A percentile compares a stretch with the other conserved stretches of the same genome.
These are phyloP conservation scores for Bremia lactucae DNA, from an alignment of 352 stramenopile genomes.

Conservation along the genomic window DNA sequence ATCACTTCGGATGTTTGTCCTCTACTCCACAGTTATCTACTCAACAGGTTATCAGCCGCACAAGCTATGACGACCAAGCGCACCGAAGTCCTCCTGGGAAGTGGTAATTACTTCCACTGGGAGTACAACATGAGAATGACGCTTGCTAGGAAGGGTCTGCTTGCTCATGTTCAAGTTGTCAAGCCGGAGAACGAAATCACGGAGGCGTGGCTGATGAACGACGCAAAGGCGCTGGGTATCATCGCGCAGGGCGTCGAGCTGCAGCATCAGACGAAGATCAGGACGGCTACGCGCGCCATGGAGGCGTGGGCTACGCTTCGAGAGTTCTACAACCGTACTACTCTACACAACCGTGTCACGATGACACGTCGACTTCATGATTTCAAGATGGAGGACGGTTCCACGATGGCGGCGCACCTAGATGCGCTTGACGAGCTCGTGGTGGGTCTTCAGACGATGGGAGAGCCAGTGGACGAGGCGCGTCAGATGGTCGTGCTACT, in stretches of 20 bases:
- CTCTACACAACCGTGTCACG: constrained; percentile 18
- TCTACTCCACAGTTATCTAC: neutral
- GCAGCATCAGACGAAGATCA: neutral
- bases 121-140: neutral
- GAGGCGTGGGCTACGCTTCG: neutral
- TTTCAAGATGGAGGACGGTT: neutral
- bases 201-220: constrained; percentile 7
- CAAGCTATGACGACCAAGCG: neutral
- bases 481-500: neutral
- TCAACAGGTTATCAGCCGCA: neutral
- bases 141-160: constrained; percentile 5
- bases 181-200: too few relatives aligned
- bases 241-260: constrained; percentile 14
- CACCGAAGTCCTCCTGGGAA: neutral
- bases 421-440: neutral
- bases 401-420: neutral
- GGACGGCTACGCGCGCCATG: neutral
- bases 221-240: constrained; percentile 14
- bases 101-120: neutral
- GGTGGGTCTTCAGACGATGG: neutral
- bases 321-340: neutral
- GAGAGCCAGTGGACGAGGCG: neutral
- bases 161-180: too few relatives aligned
- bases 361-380: constrained; percentile 6
- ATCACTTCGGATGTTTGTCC: neutral